Percentiles rank a stretch among this genome's conserved stretches.
phyloP scores from a whole-genome alignment of 768 basidiomycete genomes.

The Boletus huronensis region DNA sequence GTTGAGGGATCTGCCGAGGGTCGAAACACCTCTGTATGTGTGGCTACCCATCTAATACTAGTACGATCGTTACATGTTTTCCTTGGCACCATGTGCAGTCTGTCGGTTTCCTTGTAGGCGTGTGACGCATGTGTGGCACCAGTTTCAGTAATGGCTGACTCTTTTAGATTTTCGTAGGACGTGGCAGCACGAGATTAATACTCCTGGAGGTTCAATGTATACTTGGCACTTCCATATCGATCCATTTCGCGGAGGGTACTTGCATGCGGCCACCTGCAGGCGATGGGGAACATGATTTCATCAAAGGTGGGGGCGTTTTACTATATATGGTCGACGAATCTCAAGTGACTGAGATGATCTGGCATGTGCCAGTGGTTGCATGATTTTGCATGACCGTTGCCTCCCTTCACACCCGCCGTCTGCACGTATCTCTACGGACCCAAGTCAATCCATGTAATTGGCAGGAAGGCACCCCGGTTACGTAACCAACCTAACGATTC shows the following conservation, averaged over 20 bases:
- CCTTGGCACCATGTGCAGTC: neutral
- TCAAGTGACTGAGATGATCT: conserved; percentile 17
- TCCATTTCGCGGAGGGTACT: neutral
- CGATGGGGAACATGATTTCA: neutral
- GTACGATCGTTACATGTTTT: neutral
- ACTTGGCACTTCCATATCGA: conserved; percentile 4
- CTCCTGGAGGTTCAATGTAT: neutral
- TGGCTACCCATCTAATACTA: neutral
- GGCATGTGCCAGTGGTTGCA: neutral
- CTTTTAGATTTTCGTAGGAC: neutral
- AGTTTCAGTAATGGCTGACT: neutral
- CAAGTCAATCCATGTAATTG: conserved; percentile 1
- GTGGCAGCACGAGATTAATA: neutral
- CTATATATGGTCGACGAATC: conserved; percentile 7
- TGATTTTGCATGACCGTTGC: neutral
- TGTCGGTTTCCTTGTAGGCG: neutral
- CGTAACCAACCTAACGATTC: neutral
- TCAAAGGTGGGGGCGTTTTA: neutral
- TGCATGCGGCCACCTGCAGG: neutral
- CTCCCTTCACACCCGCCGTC: neutral
- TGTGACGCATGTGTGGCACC: neutral
- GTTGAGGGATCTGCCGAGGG: no score
- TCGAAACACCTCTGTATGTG: neutral
- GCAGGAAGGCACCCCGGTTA: neutral
- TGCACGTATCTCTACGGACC: neutral